These are phyloP conservation scores for Penicillium concentricum DNA, from an alignment of 2,329 filamentous ascomycete genomes.

Conservation along the genomic window DNA sequence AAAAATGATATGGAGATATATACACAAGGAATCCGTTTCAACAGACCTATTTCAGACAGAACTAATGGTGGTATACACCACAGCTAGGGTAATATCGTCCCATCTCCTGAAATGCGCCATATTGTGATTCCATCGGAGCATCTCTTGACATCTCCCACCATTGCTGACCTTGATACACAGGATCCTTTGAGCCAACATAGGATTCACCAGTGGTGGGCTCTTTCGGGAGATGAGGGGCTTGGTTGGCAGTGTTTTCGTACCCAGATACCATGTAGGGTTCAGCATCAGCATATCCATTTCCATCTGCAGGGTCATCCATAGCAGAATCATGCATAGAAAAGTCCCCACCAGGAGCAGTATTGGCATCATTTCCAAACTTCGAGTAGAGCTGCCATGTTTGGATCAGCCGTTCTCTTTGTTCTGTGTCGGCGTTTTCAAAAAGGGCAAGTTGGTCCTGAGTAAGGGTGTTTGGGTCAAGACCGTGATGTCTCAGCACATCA, in stretches of 20 bases:
- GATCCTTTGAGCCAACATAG: conserved; percentile 42
- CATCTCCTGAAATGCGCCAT: conserved; percentile 38
- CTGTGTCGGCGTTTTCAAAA: conserved; percentile 70
- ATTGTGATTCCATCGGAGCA: conserved; percentile 39
- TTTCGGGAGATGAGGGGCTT: conserved; percentile 53
- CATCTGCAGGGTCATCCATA: conserved; percentile 20
- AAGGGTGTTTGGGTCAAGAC: conserved; percentile 67
- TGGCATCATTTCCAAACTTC: conserved; percentile 31
- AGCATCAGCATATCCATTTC: conserved; percentile 56
- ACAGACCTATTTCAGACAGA: neutral
- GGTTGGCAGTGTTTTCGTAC: conserved; percentile 68
- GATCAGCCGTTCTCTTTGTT: conserved; percentile 71
- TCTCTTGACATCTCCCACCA: conserved; percentile 39
- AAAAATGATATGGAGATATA: neutral
- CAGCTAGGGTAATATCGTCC: conserved; percentile 23
- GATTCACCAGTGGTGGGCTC: conserved; percentile 32
- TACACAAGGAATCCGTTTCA: neutral
- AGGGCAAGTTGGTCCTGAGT: conserved; percentile 74
- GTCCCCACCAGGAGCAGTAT: conserved; percentile 2
- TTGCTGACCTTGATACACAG: conserved; percentile 40
- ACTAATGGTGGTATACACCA: conserved; percentile 13
- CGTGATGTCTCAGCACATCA: conserved; percentile 63
- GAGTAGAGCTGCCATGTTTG: conserved; percentile 81
- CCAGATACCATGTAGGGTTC: conserved; percentile 85
- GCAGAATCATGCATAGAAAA: conserved; percentile 17